phyloP scores from a whole-genome alignment of 345 rosid genomes.

The Citropsis articulata region DNA sequence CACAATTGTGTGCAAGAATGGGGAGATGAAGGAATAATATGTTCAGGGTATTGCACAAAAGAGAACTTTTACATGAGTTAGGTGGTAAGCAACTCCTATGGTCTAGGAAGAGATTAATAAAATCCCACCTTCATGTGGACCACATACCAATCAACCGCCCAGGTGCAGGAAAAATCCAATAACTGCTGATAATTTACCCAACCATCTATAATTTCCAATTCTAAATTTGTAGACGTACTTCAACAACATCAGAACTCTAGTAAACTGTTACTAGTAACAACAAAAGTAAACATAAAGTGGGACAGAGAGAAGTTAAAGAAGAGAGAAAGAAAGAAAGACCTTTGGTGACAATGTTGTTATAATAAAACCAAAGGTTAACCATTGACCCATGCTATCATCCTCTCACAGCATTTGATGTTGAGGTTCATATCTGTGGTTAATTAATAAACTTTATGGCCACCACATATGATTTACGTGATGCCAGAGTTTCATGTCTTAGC shows the following conservation, averaged over 20 bases:
- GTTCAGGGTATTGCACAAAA: neutral
- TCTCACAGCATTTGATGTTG: neutral
- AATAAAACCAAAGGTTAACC: neutral
- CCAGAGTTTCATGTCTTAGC: neutral
- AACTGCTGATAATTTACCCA: neutral
- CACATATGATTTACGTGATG: neutral
- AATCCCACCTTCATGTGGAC: neutral
- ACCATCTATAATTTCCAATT: neutral
- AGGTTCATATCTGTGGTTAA: neutral
- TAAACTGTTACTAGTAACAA: neutral
- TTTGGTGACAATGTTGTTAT: neutral
- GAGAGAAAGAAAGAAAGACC: neutral
- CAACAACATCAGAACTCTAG: neutral
- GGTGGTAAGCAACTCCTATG: neutral
- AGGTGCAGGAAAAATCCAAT: neutral
- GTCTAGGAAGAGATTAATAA: neutral
- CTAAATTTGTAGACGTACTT: neutral
- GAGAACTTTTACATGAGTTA: neutral
- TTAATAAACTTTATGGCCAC: neutral
- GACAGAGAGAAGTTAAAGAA: neutral
- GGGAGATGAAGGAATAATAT: neutral
- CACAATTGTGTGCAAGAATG: neutral
- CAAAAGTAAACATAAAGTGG: neutral
- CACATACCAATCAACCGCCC: neutral
- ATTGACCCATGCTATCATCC: neutral